Evolutionary conservation across 179 eudicot species (phyloP), one percentile per base, ranked within the genome.

Genomic region (Gypsophila paniculata): DNA sequence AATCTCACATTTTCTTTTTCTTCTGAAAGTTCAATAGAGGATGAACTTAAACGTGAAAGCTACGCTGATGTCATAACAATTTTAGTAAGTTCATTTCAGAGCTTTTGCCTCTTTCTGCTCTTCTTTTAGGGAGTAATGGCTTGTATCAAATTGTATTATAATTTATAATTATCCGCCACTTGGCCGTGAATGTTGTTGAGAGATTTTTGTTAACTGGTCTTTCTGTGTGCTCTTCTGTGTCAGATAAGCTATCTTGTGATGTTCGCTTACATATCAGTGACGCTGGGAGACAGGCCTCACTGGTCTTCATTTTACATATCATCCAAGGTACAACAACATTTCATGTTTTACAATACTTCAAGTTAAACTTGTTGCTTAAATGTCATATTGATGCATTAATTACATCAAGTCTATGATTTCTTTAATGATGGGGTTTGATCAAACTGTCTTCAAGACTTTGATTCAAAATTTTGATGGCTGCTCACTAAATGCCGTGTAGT

Each of bases 241-340:
- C 94, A 94, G 99, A 87, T 91, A 86, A 94, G 99, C 89, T 94
- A 91, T 79, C 94, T 94, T 77, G 99, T 94, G 84, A 94, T 94
- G 99, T 90, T 94, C 82, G 97, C 90, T 82, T 94, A 94, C 82
- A 90, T 94, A 85, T 91, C 99, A 21, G 77, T 94, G 81, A 86
- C 99, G 17, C 79, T 94, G 80, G 99, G 99, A 3, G 94, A 91
- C 77, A 76, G 81, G 51, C 88, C 90, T 80, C 86, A 78, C 68
- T 80, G 87, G 73, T 79, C 97, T 34, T 83, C 90, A 0, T 86
- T 82, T 72, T 91, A 89, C 77, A 70, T 88, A 81, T 87, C 96
- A 67, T 94, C 97, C 17, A 94, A 94, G 97, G 97, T 91, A 87
- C 71, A 76, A 38, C 25, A 74, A 32, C 34, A 29, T 32, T 72